Evolutionary conservation across 768 basidiomycete genomes (phyloP).

Genomic region (Candolleomyces efflorescens): DNA sequence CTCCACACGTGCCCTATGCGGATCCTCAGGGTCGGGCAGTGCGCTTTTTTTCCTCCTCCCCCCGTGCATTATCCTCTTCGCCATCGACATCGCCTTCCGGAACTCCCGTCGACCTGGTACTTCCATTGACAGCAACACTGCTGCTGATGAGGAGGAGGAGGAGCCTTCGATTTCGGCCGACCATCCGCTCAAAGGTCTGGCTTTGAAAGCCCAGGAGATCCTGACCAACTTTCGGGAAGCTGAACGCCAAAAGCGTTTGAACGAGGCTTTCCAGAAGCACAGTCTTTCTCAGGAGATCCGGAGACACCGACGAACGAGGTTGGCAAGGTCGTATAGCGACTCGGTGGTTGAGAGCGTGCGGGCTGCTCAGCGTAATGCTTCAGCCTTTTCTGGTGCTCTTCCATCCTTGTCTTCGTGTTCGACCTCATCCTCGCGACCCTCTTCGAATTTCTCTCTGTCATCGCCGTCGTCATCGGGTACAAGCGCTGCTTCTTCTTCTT

Average conservation of each 20-base stretch:
- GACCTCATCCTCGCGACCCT: not conserved
- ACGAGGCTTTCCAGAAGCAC: not conserved
- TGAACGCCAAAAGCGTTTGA: slow-evolving; percentile 6
- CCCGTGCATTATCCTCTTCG: slow-evolving; percentile 28
- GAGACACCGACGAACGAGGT: not conserved
- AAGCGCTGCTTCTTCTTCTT: not conserved
- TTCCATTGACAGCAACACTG: slow-evolving; percentile 10
- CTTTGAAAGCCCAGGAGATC: slow-evolving; percentile 9
- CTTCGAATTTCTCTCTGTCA: too few relatives aligned
- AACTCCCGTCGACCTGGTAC: slow-evolving; percentile 17
- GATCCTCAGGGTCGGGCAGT: slow-evolving; percentile 15
- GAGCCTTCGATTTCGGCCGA: slow-evolving; percentile 3
- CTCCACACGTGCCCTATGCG: not conserved
- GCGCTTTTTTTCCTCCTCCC: slow-evolving; percentile 27
- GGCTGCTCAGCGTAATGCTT: not conserved
- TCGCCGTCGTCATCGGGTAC: too few relatives aligned
- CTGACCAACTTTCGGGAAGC: slow-evolving; percentile 11
- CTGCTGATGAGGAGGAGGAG: not conserved
- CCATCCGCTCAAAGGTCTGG: slow-evolving; percentile 8
- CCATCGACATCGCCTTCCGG: slow-evolving; percentile 26
- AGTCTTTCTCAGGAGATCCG: slow-evolving; percentile 6
- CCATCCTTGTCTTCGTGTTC: not conserved
- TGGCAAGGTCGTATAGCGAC: slow-evolving; percentile 4
- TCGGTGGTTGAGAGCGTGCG: slow-evolving; percentile 1
- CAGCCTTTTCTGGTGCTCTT: not conserved